Percentiles rank a stretch among this genome's conserved stretches.
phyloP scores from a whole-genome alignment of 345 rosid species.

The Bruguiera gymnorhiza region DNA sequence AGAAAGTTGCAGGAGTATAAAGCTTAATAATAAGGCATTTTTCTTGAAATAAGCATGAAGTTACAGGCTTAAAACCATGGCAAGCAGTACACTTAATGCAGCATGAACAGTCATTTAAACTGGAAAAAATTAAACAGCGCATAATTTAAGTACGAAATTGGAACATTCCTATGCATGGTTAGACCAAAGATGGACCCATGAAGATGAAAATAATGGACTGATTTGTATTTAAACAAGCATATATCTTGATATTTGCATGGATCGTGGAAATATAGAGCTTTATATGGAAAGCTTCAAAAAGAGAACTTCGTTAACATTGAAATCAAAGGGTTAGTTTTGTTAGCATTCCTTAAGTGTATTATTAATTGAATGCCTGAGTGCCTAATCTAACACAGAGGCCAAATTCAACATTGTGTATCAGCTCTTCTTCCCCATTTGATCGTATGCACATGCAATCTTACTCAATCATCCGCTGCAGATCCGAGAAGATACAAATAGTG shows the following conservation, averaged over 20 bases:
- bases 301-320: no score
- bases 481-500: no score
- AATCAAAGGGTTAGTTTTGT: not conserved
- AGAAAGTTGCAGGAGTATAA: not conserved
- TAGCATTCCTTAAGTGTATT: not conserved
- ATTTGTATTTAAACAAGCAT: not conserved
- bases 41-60: not conserved
- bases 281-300: no score
- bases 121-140: not conserved
- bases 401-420: not conserved
- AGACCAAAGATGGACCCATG: not conserved
- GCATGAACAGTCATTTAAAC: not conserved
- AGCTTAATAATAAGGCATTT: not conserved
- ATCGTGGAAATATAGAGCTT: not conserved
- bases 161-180: not conserved
- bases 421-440: not conserved
- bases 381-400: not conserved
- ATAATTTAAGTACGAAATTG: not conserved
- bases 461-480: no score
- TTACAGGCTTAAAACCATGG: not conserved
- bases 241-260: not conserved
- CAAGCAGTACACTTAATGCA: not conserved
- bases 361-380: not conserved
- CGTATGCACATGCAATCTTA: not conserved
- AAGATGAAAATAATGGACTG: not conserved